Evolutionary conservation across 2,329 filamentous ascomycete genomes (phyloP).

Genomic region (Pyrenophora teres): DNA sequence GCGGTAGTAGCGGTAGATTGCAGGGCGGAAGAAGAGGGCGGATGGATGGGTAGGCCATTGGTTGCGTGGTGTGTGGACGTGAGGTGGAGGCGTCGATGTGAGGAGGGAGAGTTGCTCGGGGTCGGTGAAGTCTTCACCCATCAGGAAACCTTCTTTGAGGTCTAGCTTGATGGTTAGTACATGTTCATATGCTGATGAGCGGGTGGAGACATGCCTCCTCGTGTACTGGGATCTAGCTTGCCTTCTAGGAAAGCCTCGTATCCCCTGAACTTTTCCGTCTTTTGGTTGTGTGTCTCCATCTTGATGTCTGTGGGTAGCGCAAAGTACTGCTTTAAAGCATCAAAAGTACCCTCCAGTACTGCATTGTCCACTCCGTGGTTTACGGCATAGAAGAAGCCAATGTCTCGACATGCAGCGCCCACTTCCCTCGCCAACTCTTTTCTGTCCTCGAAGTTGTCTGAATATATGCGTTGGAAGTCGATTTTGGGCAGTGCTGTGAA

Average conservation of each 20-base stretch:
- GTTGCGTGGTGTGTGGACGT: slow-evolving; percentile 27
- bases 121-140: slow-evolving; percentile 44
- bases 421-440: slow-evolving; percentile 38
- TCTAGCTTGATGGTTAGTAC: slow-evolving; percentile 19
- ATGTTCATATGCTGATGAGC: not conserved
- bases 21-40: slow-evolving; percentile 37
- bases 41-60: slow-evolving; percentile 39
- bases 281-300: slow-evolving; percentile 46
- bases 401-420: slow-evolving; percentile 38
- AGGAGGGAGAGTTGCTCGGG: slow-evolving; percentile 35
- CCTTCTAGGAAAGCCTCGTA: slow-evolving; percentile 46
- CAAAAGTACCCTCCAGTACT: slow-evolving; percentile 36
- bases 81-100: slow-evolving; percentile 17
- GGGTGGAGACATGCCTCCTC: slow-evolving; percentile 31
- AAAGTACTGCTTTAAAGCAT: slow-evolving; percentile 39
- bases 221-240: slow-evolving; percentile 42
- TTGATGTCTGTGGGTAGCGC: slow-evolving; percentile 38
- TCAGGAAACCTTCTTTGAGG: slow-evolving; percentile 44
- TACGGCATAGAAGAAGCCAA: slow-evolving; percentile 43
- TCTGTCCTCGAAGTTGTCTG: slow-evolving; percentile 27
- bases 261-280: slow-evolving; percentile 42
- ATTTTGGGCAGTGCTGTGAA: slow-evolving; percentile 38
- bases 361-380: slow-evolving; percentile 38
- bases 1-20: slow-evolving; percentile 40
- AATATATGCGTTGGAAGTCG: slow-evolving; percentile 39